Percentiles rank a stretch among this genome's conserved stretches.
Conservation (phyloP, 805 yeast genomes). For the Saccharomycopsis javanensis region DNA sequence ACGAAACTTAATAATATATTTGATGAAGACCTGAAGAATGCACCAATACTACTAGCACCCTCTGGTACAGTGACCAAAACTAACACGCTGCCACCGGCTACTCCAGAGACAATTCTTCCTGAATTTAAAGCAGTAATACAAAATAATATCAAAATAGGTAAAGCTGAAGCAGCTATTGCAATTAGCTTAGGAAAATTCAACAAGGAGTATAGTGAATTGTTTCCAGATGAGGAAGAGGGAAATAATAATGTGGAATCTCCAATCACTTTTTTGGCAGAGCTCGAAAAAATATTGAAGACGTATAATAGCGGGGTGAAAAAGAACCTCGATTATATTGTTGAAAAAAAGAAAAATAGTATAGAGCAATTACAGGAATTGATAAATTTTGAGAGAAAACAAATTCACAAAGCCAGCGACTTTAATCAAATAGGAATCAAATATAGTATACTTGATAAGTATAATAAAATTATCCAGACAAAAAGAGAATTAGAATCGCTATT, state of each 20-base stretch:
- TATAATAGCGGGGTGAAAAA: slow-evolving; percentile 9
- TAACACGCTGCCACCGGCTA: background rate
- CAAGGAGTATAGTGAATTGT: slow-evolving; percentile 22
- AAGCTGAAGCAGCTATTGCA: background rate
- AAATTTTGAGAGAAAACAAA: background rate
- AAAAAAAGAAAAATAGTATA: background rate
- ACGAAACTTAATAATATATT: slow-evolving; percentile 16
- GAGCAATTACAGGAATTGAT: slow-evolving; percentile 11
- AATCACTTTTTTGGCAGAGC: slow-evolving; percentile 23
- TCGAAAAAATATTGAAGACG: slow-evolving; percentile 18
- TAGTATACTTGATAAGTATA: slow-evolving; percentile 22
- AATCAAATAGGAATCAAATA: slow-evolving; percentile 20
- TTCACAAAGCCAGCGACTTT: background rate
- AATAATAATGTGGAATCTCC: slow-evolving; percentile 28
- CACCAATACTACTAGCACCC: background rate
- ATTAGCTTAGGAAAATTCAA: slow-evolving; percentile 19
- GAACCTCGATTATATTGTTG: background rate
- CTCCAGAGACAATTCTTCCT: background rate
- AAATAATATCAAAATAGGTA: background rate
- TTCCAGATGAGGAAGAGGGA: slow-evolving; percentile 19
- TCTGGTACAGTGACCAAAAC: background rate
- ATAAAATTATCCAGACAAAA: slow-evolving; percentile 24
- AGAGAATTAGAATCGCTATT: slow-evolving; percentile 23
- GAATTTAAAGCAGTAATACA: slow-evolving; percentile 5
- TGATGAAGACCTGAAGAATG: background rate